Evolutionary conservation across 139 green algal genomes (phyloP), one percentile per base, ranked within the genome.

Genomic region (Chlamydomonas sp.): DNA sequence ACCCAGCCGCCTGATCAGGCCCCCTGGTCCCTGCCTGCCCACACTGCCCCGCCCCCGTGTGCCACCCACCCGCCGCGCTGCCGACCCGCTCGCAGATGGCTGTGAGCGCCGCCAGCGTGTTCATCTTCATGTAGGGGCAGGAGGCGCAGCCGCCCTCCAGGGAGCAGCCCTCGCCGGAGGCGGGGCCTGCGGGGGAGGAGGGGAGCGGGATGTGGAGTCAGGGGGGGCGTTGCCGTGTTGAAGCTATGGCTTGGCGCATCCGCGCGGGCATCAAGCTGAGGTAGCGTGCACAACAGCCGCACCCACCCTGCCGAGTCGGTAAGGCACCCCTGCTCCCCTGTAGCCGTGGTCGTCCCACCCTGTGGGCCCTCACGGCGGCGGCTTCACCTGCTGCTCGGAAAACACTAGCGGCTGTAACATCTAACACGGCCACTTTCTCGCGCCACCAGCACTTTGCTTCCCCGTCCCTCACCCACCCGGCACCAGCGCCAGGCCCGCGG

Each of bases 91-190:
- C 72, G 81, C 91, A 95, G 57, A 97, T 94, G 31, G 17, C 20
- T 66, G 92, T 58, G 78, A 97, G 87, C 61, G 94, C 95, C 0
- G 63, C 59, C 76, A 98, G 91, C 18, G 85, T 96, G 93, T 98
- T 99, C 96, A 98, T 98, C 90, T 98, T 98, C 98, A 99, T 99
- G 93, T 98, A 99, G 0, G 98, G 98, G 94, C 98, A 99, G 58
- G 95, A 95, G 0, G 98, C 98, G 87, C 98, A 99, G 74, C 98
- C 98, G 57, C 98, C 98, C 89, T 98, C 95, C 16, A 95, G 63
- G 3, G 92, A 97, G 90, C 98, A 99, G 16, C 98, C 98, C 91
- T 99, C 98, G 17, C 98, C 98, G 20, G 80, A 79, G 71, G 91
- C 89, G 79, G 92, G 85, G 79, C 96, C 90, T 85, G 94, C 59